Base-by-base conservation (phyloP, 306 rosid genomes). In the Inga laurina region DNA sequence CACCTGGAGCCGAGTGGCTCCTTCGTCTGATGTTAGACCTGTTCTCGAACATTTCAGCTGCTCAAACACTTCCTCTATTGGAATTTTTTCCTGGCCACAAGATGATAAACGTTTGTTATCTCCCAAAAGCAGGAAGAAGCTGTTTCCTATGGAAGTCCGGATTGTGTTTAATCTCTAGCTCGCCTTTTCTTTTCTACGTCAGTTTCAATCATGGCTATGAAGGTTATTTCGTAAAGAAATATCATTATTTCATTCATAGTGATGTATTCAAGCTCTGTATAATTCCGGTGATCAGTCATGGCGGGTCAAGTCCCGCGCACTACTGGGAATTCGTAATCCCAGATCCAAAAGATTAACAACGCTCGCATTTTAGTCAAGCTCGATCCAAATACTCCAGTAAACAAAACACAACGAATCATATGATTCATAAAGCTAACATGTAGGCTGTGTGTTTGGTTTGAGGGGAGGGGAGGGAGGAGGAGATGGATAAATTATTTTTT, bases 51-150 rank as follows among this genome's bases (percentile, higher is more conserved):
- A 93, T 95, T 93, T 92, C 80, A 95, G 85, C 89, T 92, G 94
- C 85, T 93, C 96, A 72, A 95, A 95, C 82, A 95, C 99, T 81
- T 95, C 99, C 77, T 88, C 98, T 16, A 95, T 76, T 0, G 99
- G 97, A 87, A 93, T 91, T 24, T 90, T 88, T 86, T 95, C 99
- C 99, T 94, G 85, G 30, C 16, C 70, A 85, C 76, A 79, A 78
- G 48, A 70, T 11, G 14, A 21, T 8, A n/a, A 76, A 65, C 14
- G 75, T 39, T 71, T 72, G 64, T 64, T 72, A 83, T 54, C 71
- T 32, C 57, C 32, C 8, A 0, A 6, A 21, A 64, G 18, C 48
- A 46, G 11, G 32, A 68, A 71, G 43, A 30, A 68, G 73, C 39
- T 22, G 30, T 27, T 27, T 27, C 30, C 30, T 27, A 27, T 27